These are phyloP conservation scores for Colletotrichum sp. DNA, from an alignment of 2,329 filamentous ascomycete species.

Conservation along the genomic window DNA sequence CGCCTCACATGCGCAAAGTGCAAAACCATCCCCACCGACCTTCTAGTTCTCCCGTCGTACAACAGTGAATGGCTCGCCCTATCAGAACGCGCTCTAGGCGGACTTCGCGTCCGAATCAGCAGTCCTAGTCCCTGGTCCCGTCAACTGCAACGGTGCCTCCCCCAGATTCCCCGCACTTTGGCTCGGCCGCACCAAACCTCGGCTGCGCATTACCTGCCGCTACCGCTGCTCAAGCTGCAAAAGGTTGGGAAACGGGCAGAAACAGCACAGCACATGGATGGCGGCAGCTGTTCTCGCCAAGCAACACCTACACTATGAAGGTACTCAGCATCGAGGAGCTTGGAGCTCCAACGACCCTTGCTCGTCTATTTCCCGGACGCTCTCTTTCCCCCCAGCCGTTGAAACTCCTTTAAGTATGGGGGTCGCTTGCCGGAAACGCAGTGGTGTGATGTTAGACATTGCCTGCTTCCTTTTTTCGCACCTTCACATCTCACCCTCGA, in stretches of 20 bases:
- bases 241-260: background rate
- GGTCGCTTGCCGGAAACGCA: background rate
- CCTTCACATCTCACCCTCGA: background rate
- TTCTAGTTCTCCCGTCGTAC: background rate
- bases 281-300: background rate
- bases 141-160: background rate
- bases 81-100: background rate
- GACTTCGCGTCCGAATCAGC: background rate
- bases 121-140: background rate
- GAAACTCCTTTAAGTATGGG: constrained; percentile 4
- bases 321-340: background rate
- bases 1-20: background rate
- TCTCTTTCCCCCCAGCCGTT: background rate
- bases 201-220: background rate
- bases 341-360: background rate
- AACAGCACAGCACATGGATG: background rate
- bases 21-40: background rate
- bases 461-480: background rate
- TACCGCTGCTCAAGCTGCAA: background rate
- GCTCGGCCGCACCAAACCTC: constrained; percentile 3
- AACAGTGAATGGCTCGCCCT: background rate
- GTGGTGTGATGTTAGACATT: background rate
- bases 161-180: constrained; percentile 14
- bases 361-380: background rate
- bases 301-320: background rate